phyloP scores from a whole-genome alignment of 352 stramenopile species.

The Hyaloperonospora arabidopsidis region DNA sequence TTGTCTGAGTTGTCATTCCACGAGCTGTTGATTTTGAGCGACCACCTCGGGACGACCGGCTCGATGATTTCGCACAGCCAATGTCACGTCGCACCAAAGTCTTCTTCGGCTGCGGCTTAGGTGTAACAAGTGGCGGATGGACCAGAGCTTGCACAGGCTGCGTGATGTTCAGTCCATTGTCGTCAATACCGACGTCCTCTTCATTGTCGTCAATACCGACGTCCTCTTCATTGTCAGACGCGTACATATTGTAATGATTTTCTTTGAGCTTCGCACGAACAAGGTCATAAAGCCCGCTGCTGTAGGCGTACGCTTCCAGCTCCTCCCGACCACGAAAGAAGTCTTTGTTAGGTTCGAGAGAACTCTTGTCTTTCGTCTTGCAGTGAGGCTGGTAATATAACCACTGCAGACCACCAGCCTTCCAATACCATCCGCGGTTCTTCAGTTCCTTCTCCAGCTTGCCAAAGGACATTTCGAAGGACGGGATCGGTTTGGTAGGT shows the following conservation, averaged over 20 bases:
- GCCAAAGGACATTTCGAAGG: slow-evolving; percentile 54
- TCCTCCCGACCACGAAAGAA: slow-evolving; percentile 41
- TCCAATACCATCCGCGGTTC: slow-evolving; percentile 63
- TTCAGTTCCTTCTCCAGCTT: slow-evolving; percentile 53
- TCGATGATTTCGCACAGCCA: slow-evolving; percentile 10
- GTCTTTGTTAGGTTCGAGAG: slow-evolving; percentile 29
- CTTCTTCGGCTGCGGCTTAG: slow-evolving; percentile 4
- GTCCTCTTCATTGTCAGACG: slow-evolving; percentile 15
- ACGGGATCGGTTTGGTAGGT: slow-evolving; percentile 28
- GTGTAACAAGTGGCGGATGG: not conserved
- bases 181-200: slow-evolving; percentile 14
- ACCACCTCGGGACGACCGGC: slow-evolving; percentile 10
- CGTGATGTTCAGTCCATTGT: not conserved
- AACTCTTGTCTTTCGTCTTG: slow-evolving; percentile 19
- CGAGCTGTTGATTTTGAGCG: slow-evolving; percentile 22
- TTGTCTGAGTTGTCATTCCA: slow-evolving; percentile 23
- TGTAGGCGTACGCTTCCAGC: slow-evolving; percentile 41
- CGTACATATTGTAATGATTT: slow-evolving; percentile 24
- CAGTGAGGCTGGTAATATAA: slow-evolving; percentile 54
- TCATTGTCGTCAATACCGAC: slow-evolving; percentile 17
- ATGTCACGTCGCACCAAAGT: not conserved
- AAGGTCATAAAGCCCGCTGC: slow-evolving; percentile 31
- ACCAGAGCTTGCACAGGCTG: not conserved
- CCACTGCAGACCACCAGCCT: slow-evolving; percentile 28
- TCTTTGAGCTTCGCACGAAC: slow-evolving; percentile 34